Base-by-base conservation (phyloP, 1,284 basidiomycete species). In the Apiotrichum sp. region DNA sequence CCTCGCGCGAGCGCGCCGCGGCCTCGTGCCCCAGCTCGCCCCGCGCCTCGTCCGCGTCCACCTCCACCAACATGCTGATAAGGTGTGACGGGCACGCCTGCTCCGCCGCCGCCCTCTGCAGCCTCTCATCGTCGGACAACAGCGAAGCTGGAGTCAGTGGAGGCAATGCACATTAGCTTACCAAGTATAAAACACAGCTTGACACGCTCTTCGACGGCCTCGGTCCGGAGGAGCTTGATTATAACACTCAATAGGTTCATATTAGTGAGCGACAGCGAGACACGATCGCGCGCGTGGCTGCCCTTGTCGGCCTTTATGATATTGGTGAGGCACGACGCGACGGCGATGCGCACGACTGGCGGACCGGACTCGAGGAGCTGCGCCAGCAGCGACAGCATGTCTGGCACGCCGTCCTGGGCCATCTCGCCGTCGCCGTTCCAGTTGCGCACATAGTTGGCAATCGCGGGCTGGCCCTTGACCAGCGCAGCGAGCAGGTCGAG, bases 401-500 rank as follows among this genome's bases (percentile, higher is more conserved):
- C 63, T 5, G 47, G 52, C 22, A 31, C 42, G 35, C 44, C 44
- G 34, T 38, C 32, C 33, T 39, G 13, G 2, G 11, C 31, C 22
- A 48, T 36, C 14, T 48, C 47, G 35, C 47, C 49, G 2, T 51
- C 41, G 2, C 45, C 44, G 14, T 56, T 46, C 65, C 64, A 73
- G 22, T 49, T 39, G 7, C 65, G 59, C 1, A 70, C 55, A 11
- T 52, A 34, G 3, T 42, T 47, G 9, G 69, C 66, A 7, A 72
- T 52, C 4, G 42, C 49, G 6, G 78, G 67, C 58, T 86, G 87
- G 56, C 88, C 88, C 64, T 84, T 83, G 14, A 83, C 79, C 9
- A 92, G 71, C 0, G 86, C 79, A 2, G 84, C 85, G n/a, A 92
- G 74, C 0, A 86, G 86, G 29, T 78, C 79, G 5, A 91, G 72